A percentile compares a stretch with the other conserved stretches of the same genome.
phyloP scores from a whole-genome alignment of 331 rosid genomes.

The Quercus lobata region DNA sequence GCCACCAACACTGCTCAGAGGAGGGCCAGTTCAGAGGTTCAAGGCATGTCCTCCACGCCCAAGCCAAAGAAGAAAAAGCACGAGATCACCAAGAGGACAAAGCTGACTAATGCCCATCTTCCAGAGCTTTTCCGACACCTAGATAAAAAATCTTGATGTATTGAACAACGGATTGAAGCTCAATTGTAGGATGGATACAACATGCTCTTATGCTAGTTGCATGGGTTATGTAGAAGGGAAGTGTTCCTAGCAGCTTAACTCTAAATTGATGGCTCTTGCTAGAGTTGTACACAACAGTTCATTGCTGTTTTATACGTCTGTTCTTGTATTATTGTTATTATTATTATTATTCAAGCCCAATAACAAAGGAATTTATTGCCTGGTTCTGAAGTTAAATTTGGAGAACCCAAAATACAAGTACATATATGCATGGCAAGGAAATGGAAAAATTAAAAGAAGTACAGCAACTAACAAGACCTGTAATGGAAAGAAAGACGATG shows the following conservation, averaged over 20 bases:
- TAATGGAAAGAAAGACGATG: too few species aligned
- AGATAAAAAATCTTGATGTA: conserved; percentile 23
- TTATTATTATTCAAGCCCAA: too few species aligned
- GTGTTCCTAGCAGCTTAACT: not conserved
- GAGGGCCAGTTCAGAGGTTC: conserved; percentile 74
- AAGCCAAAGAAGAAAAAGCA: conserved; percentile 90
- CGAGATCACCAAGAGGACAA: conserved; percentile 91
- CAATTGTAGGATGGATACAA: not conserved
- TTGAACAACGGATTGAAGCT: not conserved
- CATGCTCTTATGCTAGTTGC: not conserved
- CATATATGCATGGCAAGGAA: too few species aligned
- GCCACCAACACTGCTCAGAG: conserved; percentile 95
- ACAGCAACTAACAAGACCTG: too few species aligned
- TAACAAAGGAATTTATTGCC: too few species aligned
- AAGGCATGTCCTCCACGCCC: conserved; percentile 62
- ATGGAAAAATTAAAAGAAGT: too few species aligned
- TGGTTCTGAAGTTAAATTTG: too few species aligned
- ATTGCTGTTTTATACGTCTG: too few species aligned
- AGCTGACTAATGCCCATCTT: conserved; percentile 93
- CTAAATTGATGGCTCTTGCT: not conserved
- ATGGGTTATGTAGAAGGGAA: not conserved
- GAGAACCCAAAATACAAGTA: too few species aligned
- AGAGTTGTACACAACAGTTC: not conserved
- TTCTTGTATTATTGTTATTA: too few species aligned
- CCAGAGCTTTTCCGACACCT: conserved; percentile 79